phyloP scores from a whole-genome alignment of 2,329 filamentous ascomycete species.

The Polytolypa hystricis region DNA sequence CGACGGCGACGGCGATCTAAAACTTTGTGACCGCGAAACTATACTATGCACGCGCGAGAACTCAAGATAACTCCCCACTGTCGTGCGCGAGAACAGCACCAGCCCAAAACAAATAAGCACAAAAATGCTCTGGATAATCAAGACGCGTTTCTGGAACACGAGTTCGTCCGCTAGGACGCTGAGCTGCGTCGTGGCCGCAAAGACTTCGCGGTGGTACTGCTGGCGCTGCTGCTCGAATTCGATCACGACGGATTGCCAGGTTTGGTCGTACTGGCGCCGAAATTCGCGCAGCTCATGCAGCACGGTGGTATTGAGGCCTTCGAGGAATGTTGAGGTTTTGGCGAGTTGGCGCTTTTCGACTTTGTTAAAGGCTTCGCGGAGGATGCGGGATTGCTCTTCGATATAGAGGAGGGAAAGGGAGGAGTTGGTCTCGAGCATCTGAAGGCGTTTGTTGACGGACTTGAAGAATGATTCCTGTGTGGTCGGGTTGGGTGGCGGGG shows the following conservation, averaged over 20 bases:
- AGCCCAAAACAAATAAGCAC: conserved; percentile 77
- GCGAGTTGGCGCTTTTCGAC: conserved; percentile 77
- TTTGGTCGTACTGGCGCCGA: conserved; percentile 80
- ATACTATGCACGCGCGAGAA: conserved; percentile 37
- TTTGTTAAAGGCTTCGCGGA: conserved; percentile 75
- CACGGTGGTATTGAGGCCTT: conserved; percentile 78
- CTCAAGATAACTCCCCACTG: conserved; percentile 33
- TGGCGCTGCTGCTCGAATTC: conserved; percentile 83
- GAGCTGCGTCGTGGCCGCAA: conserved; percentile 68
- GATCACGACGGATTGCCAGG: conserved; percentile 91
- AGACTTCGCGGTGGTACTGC: conserved; percentile 69
- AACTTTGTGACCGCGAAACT: conserved; percentile 34
- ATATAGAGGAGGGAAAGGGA: conserved; percentile 92
- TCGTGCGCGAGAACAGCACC: conserved; percentile 60
- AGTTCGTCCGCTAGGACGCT: conserved; percentile 91
- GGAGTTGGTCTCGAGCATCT: conserved; percentile 82
- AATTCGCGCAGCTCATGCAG: conserved; percentile 67
- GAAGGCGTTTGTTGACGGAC: conserved; percentile 82
- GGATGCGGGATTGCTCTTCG: conserved; percentile 83
- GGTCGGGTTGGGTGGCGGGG: conserved; percentile 55
- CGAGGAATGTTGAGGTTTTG: conserved; percentile 73
- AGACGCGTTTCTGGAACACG: conserved; percentile 73
- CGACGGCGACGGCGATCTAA: conserved; percentile 27
- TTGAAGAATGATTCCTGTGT: conserved; percentile 99
- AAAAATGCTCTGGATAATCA: conserved; percentile 79